Evolutionary conservation across 2,329 filamentous ascomycete species (phyloP), one percentile per base, ranked within the genome.

Genomic region (Ophiocordyceps camponoti-floridani): DNA sequence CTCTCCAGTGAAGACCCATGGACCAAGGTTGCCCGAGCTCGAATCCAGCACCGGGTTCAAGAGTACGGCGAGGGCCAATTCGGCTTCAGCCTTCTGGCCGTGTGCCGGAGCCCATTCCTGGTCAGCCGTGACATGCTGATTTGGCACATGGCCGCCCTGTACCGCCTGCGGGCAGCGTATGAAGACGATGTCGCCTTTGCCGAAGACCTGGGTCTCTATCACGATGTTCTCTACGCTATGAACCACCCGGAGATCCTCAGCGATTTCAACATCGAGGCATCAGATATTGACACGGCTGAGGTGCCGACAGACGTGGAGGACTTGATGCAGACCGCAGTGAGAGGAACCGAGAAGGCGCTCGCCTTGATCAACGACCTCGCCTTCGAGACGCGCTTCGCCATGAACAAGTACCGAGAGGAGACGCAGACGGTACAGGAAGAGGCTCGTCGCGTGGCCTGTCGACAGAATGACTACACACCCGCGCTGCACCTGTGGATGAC

Each of bases 71-170:
- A 75, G 31, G 75, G 70, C 11, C 70, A 77, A 44, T 70, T 84
- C 28, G 73, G 79, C n/a, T 93, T 86, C 62, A 87, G 77, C 49
- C 73, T 94, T 35, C 68, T 94, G 43, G 79, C 84, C 23, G 63
- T 94, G 2, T 82, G 81, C 49, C 72, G 74, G 46, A 82, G 80
- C 46, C 79, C 84, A 0, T 59, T 82, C 2, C 53, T 62, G 12
- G 57, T 62, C 3, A 62, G 78, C 11, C 66, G 56, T 47, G 72
- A 47, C 58, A 62, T 60, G 5, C 64, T 79, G 19, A 64, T 66
- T 2, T 48, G 53, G 23, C 66, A 63, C 41, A 53, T 70, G 45
- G 58, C 66, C 49, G 57, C 58, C 16, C 49, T 73, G 28, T 49
- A n/a, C 19, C 19, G 4, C 18, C 19, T 41, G 26, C 35, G 35